Evolutionary conservation across 176 grass and related monocot genomes (phyloP).

Genomic region (Oryza coarctata): DNA sequence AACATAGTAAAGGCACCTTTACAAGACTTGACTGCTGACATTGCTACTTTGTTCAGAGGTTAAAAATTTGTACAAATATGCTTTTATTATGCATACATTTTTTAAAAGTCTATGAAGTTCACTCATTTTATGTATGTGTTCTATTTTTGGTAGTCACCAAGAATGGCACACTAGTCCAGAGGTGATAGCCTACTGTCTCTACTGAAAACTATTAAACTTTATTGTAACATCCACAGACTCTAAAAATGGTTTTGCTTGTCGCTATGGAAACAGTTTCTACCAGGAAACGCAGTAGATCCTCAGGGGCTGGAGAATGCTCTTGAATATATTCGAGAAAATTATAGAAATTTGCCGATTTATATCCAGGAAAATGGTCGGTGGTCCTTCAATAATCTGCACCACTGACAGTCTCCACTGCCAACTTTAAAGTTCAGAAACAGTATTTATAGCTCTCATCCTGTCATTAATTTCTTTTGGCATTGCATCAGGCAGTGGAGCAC

Average conservation of each 20-base stretch:
- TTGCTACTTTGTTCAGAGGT: constrained; percentile 10
- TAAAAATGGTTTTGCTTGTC: constrained; percentile 2
- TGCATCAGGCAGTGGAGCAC: constrained; percentile 22
- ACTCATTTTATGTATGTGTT: background rate
- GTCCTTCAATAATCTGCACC: background rate
- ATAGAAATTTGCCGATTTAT: constrained; percentile 47
- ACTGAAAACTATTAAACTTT: background rate
- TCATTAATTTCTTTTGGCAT: background rate
- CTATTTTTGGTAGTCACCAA: background rate
- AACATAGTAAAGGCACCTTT: background rate
- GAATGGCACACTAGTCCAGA: background rate
- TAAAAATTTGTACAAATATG: background rate
- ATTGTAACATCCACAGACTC: background rate
- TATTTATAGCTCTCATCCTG: background rate
- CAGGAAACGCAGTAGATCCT: constrained; percentile 16
- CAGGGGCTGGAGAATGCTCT: constrained; percentile 34
- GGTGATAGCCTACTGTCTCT: background rate
- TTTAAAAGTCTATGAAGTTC: background rate
- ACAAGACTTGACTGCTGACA: constrained; percentile 15
- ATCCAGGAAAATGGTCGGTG: constrained; percentile 46
- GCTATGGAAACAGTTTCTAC: background rate
- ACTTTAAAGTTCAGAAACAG: background rate
- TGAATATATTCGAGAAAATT: constrained; percentile 40
- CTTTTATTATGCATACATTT: background rate
- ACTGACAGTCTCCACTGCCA: background rate